Base-by-base conservation (phyloP, 2,329 filamentous ascomycete species). In the Calonectria pauciramosa region DNA sequence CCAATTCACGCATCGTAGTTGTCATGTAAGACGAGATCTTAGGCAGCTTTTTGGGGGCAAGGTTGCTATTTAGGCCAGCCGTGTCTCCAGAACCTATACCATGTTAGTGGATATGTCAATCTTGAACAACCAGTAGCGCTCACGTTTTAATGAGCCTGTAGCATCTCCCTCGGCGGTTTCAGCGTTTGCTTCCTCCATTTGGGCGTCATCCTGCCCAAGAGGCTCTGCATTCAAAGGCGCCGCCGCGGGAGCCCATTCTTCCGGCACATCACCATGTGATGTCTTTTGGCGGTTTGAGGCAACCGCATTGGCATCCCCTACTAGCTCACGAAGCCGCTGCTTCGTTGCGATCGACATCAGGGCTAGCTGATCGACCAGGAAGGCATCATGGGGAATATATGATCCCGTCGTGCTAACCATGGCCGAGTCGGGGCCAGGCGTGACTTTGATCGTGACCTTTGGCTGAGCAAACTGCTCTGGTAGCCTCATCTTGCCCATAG, bases 341-440 rank as follows among this genome's bases (percentile, higher is more conserved):
- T 96, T 95, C 13, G 95, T 93, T 23, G 95, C 94, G 71, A 98
- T 90, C 8, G 95, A 97, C 72, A 98, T 84, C 20, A 98, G 88
- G 32, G 95, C 94, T 56, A 98, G 86, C 78, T 98, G 94, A 75
- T 98, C 96, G 18, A 94, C 93, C 41, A 98, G 87, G 69, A 91
- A 92, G 2, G 94, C 92, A 54, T 96, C 94, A 44, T 94, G 92
- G 0, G 97, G 91, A 47, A 97, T 91, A 69, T 94, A 95, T 26
- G 92, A 91, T 2, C 93, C 93, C 18, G 88, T 89, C 1, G 93
- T 93, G 52, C 90, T 86, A 3, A 95, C 89, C 30, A 93, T 85
- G 16, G 91, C 89, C 38, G 91, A 91, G 66, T 95, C 92, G 0
- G 92, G 90, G 0, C 91, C 92, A 2, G 87, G 87, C 74, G 90